Conservation (phyloP, 2,329 filamentous ascomycete genomes). For the Cadophora sp. region DNA sequence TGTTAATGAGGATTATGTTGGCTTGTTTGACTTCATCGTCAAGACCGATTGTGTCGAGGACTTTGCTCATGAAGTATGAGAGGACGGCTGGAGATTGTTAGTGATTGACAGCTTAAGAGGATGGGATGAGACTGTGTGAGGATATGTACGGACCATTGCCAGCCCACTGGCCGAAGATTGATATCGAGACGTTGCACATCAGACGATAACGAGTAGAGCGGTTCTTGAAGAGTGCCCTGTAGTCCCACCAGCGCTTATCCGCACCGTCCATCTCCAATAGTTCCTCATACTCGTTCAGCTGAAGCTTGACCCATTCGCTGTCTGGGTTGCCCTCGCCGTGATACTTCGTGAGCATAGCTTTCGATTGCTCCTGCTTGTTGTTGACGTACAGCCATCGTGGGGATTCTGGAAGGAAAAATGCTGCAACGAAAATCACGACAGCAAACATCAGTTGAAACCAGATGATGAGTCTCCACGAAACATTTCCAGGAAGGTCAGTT, state of each 20-base stretch:
- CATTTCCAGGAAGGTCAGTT: conserved; percentile 47
- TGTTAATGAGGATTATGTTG: conserved; percentile 61
- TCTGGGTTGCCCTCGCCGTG: conserved; percentile 59
- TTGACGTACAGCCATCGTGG: conserved; percentile 57
- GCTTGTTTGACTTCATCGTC: conserved; percentile 54
- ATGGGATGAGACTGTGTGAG: conserved; percentile 56
- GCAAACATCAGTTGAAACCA: conserved; percentile 55
- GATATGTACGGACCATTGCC: conserved; percentile 40
- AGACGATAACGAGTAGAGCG: conserved; percentile 55
- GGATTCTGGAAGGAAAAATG: conserved; percentile 65
- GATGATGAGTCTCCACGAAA: conserved; percentile 60
- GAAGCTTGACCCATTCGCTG: conserved; percentile 58
- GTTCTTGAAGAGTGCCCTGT: conserved; percentile 57
- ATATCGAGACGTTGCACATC: conserved; percentile 56
- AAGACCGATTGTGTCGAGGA: conserved; percentile 59
- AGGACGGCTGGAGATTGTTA: conserved; percentile 39
- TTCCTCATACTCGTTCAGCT: conserved; percentile 56
- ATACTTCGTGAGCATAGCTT: conserved; percentile 52
- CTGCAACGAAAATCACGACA: conserved; percentile 52
- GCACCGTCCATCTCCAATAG: conserved; percentile 55
- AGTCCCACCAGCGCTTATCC: conserved; percentile 63
- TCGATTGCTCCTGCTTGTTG: conserved; percentile 47
- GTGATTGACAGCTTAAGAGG: not conserved
- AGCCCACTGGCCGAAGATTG: conserved; percentile 58
- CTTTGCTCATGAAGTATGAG: conserved; percentile 62